Evolutionary conservation across 768 basidiomycete species (phyloP), one percentile per base, ranked within the genome.

Genomic region (Trametes villosa): DNA sequence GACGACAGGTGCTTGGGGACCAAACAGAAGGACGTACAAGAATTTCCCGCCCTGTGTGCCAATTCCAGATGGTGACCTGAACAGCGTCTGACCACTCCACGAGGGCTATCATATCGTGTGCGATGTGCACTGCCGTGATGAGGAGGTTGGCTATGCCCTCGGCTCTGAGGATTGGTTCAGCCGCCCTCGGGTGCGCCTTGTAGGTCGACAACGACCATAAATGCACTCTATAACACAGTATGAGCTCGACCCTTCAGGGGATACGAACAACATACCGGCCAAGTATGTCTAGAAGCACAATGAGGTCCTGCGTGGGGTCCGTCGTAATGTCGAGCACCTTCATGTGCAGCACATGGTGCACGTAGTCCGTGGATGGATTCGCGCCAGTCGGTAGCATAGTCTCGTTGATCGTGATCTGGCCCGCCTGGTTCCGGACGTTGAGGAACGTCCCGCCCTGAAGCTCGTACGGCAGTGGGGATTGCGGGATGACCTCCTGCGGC

Each of bases 261-360:
- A 41, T 13, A 3, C 15, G 13, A 48, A 42, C 5, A 53, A 78
- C 67, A 38, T 31, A 72, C 71, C 55, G 48, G 9, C 65, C 63
- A 38, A 58, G 54, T 13, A 52, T 31, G 33, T 71, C 69, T 15
- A 84, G 67, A 17, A 83, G 67, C 11, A 81, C 77, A 40, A 87
- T 72, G 38, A 88, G 67, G 63, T 88, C 85, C 67, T 88, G 87
- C 3, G 83, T 78, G 1, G 86, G 84, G 65, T 87, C 86, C 17
- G 86, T 79, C 0, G 83, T 84, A 60, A 87, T 84, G 64, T 87
- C 86, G 47, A 81, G 74, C 34, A 77, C 76, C 6, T 70, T 62
- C 7, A 83, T 44, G 0, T 76, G 76, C 0, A 85, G 48, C 26
- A 81, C 73, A 0, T 73, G 70, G 17, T 66, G 63, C 1, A 72